Base-by-base conservation (phyloP, 176 grass and related monocot species). In the Eleusine coracana region DNA sequence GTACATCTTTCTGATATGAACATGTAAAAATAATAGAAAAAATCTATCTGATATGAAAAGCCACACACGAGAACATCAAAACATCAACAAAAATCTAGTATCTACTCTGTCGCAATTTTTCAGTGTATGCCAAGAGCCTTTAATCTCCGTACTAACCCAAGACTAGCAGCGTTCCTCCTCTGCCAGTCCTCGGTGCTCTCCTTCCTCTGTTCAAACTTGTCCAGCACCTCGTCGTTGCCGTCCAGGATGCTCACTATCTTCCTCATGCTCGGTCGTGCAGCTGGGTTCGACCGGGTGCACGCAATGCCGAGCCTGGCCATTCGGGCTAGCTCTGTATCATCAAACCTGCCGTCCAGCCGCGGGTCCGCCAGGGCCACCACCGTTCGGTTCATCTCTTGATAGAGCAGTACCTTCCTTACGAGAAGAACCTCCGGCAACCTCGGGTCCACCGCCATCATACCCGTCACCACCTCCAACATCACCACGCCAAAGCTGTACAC, bases 401-500 rank as follows among this genome's bases (percentile, higher is more conserved):
- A 78, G 0, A 64, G 64, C 21, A 84, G 73, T 51, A 91, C 70
- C 48, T 83, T 97, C 66, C 81, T 86, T 10, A 92, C 86, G 28
- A 97, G 82, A n/a, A 97, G 89, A 41, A 94, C 95, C 36, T 97
- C 88, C 34, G 91, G 85, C 25, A 66, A 68, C 66, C 90, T 84
- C 38, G 83, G 81, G 90, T 97, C 94, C 2, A 97, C 94, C 0
- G 94, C 92, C 74, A 86, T 88, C 17, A 17, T 15, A 18, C 94
- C 92, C 0, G 90, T 97, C 49, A 92, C 77, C 3, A 94, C 86
- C 88, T 97, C 94, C 61, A 97, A 88, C 13, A 94, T 68, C 7
- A 97, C 83, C 28, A 97, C 87, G 27, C 94, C 94, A 25, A 94
- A 97, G 78, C 94, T 97, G 77, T 97, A 97, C 48, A 94, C 89